Evolutionary conservation across 805 yeast genomes (phyloP), one percentile per base, ranked within the genome.

Genomic region (Candida maltosa): DNA sequence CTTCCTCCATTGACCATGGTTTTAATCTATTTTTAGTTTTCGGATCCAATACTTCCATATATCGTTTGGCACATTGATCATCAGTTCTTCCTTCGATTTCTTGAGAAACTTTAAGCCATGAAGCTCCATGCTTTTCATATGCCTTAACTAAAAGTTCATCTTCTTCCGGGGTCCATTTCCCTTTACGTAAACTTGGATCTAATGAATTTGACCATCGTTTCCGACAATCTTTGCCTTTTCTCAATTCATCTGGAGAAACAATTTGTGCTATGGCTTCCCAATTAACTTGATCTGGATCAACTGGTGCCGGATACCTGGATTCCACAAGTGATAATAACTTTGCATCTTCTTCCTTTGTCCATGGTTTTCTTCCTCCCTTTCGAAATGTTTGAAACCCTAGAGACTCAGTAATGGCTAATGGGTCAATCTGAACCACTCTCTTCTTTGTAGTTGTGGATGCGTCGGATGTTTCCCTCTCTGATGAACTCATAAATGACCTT

Each of bases 41-140:
- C 5, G 97, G 96, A 48, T 87, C 93, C 39, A 89, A 58, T 2
- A 87, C 96, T 51, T 89, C 97, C 11, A 81, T 78, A 54, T 86
- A 89, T 48, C 97, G 65, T 52, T 89, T 89, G 2, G 95, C 86
- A 65, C 97, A 89, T 62, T 89, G 97, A 57, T 88, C 96, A 51
- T 88, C 96, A 0, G 95, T 89, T 52, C 97, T 70, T 4, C 96
- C 95, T 3, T 77, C 75, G 9, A 89, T 83, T 35, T 75, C 80
- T 33, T 70, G 60, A 0, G 95, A 79, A 8, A 89, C 88, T 48
- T 81, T 81, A 43, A 84, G 85, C 97, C 97, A 89, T 20, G 80
- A 74, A 0, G 95, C 73, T 0, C 97, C 97, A 53, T 75, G 72
- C 45, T 69, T 72, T 32, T 73, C 64, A 54, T 75, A 84, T 2